phyloP scores from a whole-genome alignment of 2,329 filamentous ascomycete species.

The Fusarium sulawesiense region DNA sequence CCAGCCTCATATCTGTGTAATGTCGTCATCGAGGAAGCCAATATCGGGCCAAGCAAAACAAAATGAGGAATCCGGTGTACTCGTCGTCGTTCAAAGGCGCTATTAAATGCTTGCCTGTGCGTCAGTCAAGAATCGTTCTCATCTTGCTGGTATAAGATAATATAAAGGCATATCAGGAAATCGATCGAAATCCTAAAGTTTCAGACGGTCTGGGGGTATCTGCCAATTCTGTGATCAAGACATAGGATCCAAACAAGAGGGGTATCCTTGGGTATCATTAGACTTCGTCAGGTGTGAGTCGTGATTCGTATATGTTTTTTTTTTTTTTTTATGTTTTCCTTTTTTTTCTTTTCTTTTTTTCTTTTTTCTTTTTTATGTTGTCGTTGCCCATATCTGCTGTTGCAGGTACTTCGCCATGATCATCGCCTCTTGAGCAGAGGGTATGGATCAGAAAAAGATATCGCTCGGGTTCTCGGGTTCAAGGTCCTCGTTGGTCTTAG shows the following conservation, averaged over 20 bases:
- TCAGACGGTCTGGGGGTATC: not conserved
- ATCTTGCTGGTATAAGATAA: not conserved
- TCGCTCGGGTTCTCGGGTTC: not conserved
- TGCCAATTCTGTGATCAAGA: not conserved
- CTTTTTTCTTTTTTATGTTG: not conserved
- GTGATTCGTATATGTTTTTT: not conserved
- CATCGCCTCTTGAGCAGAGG: no score
- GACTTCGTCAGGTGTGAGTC: not conserved
- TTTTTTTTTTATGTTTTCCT: not conserved
- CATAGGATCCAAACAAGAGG: not conserved
- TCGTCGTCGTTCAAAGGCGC: not conserved
- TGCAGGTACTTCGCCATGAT: not conserved
- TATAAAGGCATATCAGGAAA: not conserved
- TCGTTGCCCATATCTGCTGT: not conserved
- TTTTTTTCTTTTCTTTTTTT: not conserved
- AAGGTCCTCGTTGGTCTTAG: not conserved
- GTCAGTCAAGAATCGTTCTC: not conserved
- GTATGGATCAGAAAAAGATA: constrained; percentile 8
- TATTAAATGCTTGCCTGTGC: not conserved
- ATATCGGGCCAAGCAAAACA: not conserved
- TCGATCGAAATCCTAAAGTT: not conserved
- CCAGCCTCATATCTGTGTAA: not conserved
- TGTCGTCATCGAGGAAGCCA: not conserved
- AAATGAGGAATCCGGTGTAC: not conserved
- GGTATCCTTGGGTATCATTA: not conserved